Conservation (phyloP, 1,139 yeast species). For the Torulaspora pretoriensis region DNA sequence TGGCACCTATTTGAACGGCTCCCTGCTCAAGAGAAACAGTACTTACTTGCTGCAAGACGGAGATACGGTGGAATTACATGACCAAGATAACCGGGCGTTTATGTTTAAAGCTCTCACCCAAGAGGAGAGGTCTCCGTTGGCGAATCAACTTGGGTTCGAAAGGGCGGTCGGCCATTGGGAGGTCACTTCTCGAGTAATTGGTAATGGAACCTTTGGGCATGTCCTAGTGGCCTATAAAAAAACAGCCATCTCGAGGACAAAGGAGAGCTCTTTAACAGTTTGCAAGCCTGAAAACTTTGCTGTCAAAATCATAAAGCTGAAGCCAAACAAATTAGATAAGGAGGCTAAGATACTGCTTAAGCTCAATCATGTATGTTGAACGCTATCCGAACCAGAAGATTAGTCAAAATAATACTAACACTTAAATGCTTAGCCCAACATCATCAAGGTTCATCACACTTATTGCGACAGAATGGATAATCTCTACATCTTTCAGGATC, state of each 20-base stretch:
- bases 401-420: conserved; percentile 1
- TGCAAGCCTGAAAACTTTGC: conserved; percentile 44
- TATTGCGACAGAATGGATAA: conserved; percentile 39
- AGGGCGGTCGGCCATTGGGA: conserved; percentile 40
- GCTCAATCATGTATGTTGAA: conserved; percentile 40
- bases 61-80: conserved; percentile 43
- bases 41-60: conserved; percentile 43
- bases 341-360: conserved; percentile 44
- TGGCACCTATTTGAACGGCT: conserved; percentile 48
- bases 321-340: conserved; percentile 35
- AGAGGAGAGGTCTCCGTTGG: conserved; percentile 13
- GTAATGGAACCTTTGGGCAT: conserved; percentile 60
- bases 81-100: conserved; percentile 35
- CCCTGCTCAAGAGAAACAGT: conserved; percentile 35
- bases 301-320: conserved; percentile 45
- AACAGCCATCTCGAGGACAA: neutral
- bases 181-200: conserved; percentile 44
- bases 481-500: conserved; percentile 49
- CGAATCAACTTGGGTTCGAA: conserved; percentile 24
- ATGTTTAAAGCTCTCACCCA: conserved; percentile 23
- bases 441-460: conserved; percentile 44
- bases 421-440: conserved; percentile 39
- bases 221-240: conserved; percentile 36
- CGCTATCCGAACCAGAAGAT: no score
- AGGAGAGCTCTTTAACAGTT: conserved; percentile 6